Evolutionary conservation across 164 flowering plant species (phyloP).

Genomic region (Vitis rotundifolia): DNA sequence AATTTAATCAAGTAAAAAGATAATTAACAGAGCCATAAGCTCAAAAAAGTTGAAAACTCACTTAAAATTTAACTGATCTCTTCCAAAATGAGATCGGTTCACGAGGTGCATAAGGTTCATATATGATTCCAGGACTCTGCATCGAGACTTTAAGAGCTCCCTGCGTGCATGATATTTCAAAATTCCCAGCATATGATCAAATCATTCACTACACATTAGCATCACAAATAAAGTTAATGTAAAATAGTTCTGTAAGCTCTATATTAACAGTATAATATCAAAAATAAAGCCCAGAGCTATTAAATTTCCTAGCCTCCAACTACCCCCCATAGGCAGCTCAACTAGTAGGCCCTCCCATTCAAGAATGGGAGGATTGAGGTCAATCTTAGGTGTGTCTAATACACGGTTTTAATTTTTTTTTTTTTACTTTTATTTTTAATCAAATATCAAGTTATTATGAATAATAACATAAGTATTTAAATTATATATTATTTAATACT

Average conservation of each 20-base stretch:
- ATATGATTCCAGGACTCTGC: slow-evolving; percentile 85
- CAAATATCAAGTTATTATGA: too few relatives aligned
- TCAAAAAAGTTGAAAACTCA: neutral
- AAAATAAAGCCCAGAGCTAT: neutral
- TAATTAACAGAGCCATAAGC: neutral
- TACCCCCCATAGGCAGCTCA: neutral
- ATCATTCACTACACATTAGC: neutral
- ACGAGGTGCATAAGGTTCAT: slow-evolving; percentile 89
- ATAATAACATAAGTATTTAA: too few relatives aligned
- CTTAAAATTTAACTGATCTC: slow-evolving; percentile 50
- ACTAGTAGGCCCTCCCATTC: too few relatives aligned
- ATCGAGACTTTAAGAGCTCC: slow-evolving; percentile 64
- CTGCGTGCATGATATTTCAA: slow-evolving; percentile 36
- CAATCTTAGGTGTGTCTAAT: too few relatives aligned
- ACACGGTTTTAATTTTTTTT: too few relatives aligned
- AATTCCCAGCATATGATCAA: neutral
- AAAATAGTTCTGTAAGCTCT: neutral
- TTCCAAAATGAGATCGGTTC: slow-evolving; percentile 68
- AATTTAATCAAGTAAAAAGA: neutral
- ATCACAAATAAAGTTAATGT: neutral
- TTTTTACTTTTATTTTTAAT: too few relatives aligned
- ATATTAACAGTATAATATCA: neutral
- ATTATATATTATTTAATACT: too few relatives aligned
- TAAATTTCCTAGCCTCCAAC: neutral
- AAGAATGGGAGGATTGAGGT: too few relatives aligned